Percentiles rank a stretch among this genome's conserved stretches.
Conservation (phyloP, 805 yeast genomes). For the Wickerhamomyces chaumierensis region DNA sequence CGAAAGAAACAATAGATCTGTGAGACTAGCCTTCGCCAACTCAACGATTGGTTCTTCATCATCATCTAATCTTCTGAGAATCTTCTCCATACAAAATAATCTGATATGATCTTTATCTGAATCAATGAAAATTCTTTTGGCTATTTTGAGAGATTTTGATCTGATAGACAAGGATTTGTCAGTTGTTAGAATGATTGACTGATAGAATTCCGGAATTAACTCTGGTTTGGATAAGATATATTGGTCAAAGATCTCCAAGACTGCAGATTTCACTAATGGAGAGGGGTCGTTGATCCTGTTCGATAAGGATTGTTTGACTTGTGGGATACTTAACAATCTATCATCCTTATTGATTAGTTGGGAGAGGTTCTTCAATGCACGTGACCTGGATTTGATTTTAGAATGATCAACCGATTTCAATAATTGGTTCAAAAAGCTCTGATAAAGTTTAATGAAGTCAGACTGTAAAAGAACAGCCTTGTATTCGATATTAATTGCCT, state of each 20-base stretch:
- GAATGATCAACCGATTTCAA: constrained; percentile 35
- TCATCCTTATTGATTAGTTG: constrained; percentile 42
- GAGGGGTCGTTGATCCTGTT: constrained; percentile 46
- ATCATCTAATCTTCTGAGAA: constrained; percentile 51
- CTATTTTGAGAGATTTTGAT: constrained; percentile 44
- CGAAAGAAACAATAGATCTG: constrained; percentile 26
- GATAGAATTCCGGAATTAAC: constrained; percentile 36
- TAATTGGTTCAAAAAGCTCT: constrained; percentile 39
- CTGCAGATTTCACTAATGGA: constrained; percentile 67
- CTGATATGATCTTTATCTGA: constrained; percentile 22
- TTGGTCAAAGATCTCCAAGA: constrained; percentile 50
- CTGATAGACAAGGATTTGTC: constrained; percentile 61
- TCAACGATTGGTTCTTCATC: constrained; percentile 50
- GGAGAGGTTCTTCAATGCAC: constrained; percentile 57
- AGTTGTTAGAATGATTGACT: constrained; percentile 21
- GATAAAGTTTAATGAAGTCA: constrained; percentile 27
- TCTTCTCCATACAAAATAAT: constrained; percentile 34
- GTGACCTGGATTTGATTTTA: constrained; percentile 42
- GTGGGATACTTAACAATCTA: constrained; percentile 33
- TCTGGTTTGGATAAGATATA: constrained; percentile 33
- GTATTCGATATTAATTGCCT: not conserved
- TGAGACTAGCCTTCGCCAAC: constrained; percentile 25
- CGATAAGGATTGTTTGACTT: constrained; percentile 41
- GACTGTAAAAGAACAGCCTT: constrained; percentile 3
- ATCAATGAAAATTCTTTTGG: constrained; percentile 33